Evolutionary conservation across 1,139 yeast species (phyloP).

Genomic region (Candida pseudocylindracea): DNA sequence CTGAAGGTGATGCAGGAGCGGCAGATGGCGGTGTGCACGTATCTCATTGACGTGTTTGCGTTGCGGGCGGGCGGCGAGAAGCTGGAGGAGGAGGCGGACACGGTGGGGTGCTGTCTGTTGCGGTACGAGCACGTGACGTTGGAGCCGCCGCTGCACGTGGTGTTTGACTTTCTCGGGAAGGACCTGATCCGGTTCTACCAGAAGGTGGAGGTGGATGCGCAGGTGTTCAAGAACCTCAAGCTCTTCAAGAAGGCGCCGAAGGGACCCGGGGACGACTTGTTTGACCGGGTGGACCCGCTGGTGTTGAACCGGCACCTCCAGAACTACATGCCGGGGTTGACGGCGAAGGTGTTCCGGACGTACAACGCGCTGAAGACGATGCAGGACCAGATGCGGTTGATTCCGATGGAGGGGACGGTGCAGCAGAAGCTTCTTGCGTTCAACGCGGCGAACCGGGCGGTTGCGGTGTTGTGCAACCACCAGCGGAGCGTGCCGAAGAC

Average conservation of each 20-base stretch:
- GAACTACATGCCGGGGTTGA: constrained; percentile 76
- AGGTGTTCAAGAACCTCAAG: constrained; percentile 72
- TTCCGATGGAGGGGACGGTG: constrained; percentile 66
- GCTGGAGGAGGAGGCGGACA: constrained; percentile 93
- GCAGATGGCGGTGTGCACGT: constrained; percentile 88
- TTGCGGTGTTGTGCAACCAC: constrained; percentile 92
- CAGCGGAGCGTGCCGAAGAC: constrained; percentile 80
- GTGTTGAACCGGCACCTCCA: constrained; percentile 72
- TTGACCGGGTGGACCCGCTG: constrained; percentile 75
- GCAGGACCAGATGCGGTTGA: constrained; percentile 82
- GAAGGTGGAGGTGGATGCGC: constrained; percentile 76
- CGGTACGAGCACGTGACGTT: constrained; percentile 76
- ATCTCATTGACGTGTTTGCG: constrained; percentile 84
- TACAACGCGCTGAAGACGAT: constrained; percentile 90
- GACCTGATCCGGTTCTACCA: constrained; percentile 86
- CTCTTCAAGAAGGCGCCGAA: constrained; percentile 79
- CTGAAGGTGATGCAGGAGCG: constrained; percentile 66
- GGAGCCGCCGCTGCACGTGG: constrained; percentile 67
- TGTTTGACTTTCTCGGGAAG: constrained; percentile 91
- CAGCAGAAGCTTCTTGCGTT: constrained; percentile 72
- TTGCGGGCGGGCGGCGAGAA: constrained; percentile 98
- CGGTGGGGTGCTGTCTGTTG: constrained; percentile 93
- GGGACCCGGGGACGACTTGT: constrained; percentile 77
- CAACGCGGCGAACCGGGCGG: constrained; percentile 90
- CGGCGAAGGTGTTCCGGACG: constrained; percentile 95